Base-by-base conservation (phyloP, 2,329 filamentous ascomycete genomes). In the Colletotrichum agaves region DNA sequence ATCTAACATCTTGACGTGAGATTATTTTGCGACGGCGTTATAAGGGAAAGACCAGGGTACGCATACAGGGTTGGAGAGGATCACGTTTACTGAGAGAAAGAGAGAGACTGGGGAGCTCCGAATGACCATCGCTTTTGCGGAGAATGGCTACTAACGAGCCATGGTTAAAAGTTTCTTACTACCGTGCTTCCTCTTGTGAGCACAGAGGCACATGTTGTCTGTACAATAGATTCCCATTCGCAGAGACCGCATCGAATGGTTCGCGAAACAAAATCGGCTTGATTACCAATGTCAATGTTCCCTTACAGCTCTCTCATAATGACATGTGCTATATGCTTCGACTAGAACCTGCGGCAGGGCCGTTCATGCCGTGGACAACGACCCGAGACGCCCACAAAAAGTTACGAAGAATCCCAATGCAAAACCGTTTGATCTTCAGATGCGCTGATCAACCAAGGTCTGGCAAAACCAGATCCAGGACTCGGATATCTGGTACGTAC, bases 11-110 rank as follows among this genome's bases (percentile, higher is more conserved):
- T 53, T 52, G 15, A 44, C 46, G 53, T 33, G 60, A 60, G n/a
- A 41, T 60, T 37, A 37, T 37, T 43, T 52, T 60, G 65, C 55
- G 61, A 60, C 35, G 65, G 65, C 65, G 65, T 68, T 65, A 65
- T 7, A 35, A 50, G 65, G 47, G 46, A 39, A 60, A 65, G 47
- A 56, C 19, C 6, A 64, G 12, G 61, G 46, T 33, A 49, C 41
- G 41, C 35, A 53, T 37, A 55, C 43, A 62, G 49, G 49, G n/a
- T 35, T 23, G 19, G 37, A 41, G 37, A 53, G 50, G 57, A 15
- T 33, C 37, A 12, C 19, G 43, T 52, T 27, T 5, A 49, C 10
- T 52, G 47, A 33, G 17, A 21, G 27, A 35, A 47, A 57, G 44
- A 39, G 41, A 27, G 27, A 27, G 27, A 27, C 5, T 27, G n/a